Percentiles rank a stretch among this genome's conserved stretches.
Evolutionary conservation across 345 rosid genomes (phyloP).

Genomic region (Limnanthes douglasii): DNA sequence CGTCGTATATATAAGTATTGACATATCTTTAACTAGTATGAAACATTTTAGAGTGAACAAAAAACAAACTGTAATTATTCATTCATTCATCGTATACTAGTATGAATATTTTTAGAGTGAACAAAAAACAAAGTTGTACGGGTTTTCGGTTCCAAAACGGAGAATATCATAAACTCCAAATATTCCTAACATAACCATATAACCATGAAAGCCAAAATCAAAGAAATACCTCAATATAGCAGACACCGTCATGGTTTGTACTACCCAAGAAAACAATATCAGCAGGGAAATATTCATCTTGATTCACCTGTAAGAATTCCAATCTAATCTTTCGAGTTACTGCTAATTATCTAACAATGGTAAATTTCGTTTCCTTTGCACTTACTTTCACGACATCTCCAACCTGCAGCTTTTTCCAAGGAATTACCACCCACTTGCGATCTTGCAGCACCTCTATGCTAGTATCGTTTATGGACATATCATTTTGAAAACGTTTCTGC

Average conservation of each 20-base stretch:
- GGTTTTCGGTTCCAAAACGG: too few relatives aligned
- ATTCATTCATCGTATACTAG: too few relatives aligned
- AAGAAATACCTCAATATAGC: slow-evolving; percentile 84
- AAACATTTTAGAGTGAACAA: too few relatives aligned
- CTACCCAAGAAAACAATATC: slow-evolving; percentile 85
- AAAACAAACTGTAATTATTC: too few relatives aligned
- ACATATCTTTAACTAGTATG: too few relatives aligned
- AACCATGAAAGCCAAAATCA: background rate
- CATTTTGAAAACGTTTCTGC: slow-evolving; percentile 97
- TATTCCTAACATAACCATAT: slow-evolving; percentile 2
- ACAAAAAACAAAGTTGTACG: slow-evolving; percentile 3
- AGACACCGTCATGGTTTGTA: slow-evolving; percentile 88
- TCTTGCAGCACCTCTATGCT: slow-evolving; percentile 70
- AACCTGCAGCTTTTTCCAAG: slow-evolving; percentile 96
- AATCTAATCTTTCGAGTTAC: too few relatives aligned
- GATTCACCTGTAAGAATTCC: slow-evolving; percentile 62
- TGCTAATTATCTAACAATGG: too few relatives aligned
- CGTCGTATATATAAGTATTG: too few relatives aligned
- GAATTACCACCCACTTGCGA: slow-evolving; percentile 58
- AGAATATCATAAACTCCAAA: too few relatives aligned
- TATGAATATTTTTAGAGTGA: slow-evolving; percentile 15
- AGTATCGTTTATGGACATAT: slow-evolving; percentile 77
- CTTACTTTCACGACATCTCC: slow-evolving; percentile 93
- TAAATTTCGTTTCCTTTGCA: slow-evolving; percentile 8
- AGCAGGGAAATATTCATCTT: slow-evolving; percentile 92